Evolutionary conservation across 352 stramenopile genomes (phyloP).

Genomic region (Aphanomyces cochlioides): DNA sequence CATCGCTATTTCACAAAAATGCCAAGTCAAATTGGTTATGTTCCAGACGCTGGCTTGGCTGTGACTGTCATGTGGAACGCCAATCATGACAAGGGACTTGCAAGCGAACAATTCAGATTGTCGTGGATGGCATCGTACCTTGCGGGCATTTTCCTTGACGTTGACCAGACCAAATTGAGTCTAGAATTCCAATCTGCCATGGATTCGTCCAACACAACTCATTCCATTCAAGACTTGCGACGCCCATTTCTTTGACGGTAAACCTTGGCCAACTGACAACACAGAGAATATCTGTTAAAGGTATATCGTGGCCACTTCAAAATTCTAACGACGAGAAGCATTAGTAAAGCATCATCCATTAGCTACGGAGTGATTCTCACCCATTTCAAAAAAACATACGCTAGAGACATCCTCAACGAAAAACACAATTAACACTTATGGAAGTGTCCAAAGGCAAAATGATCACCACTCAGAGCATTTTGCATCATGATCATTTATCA

Average conservation of each 20-base stretch:
- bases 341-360: no score
- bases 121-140: constrained; percentile 61
- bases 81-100: constrained; percentile 28
- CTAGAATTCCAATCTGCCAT: background rate
- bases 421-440: no score
- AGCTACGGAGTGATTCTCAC: no score
- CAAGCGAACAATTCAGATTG: constrained; percentile 43
- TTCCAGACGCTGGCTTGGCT: constrained; percentile 42
- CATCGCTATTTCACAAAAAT: constrained; percentile 60
- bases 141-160: constrained; percentile 60
- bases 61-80: constrained; percentile 63
- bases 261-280: background rate
- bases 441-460: no score
- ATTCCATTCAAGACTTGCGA: background rate
- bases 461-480: no score
- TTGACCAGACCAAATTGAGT: constrained; percentile 32
- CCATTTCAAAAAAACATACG: no score
- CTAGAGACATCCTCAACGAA: no score
- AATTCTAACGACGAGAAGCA: no score
- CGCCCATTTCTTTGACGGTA: background rate
- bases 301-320: no score
- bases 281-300: background rate
- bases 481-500: background rate
- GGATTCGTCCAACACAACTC: background rate
- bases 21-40: constrained; percentile 50